phyloP scores from a whole-genome alignment of 1,284 basidiomycete species.

The Apiotrichum akiyoshidainum region DNA sequence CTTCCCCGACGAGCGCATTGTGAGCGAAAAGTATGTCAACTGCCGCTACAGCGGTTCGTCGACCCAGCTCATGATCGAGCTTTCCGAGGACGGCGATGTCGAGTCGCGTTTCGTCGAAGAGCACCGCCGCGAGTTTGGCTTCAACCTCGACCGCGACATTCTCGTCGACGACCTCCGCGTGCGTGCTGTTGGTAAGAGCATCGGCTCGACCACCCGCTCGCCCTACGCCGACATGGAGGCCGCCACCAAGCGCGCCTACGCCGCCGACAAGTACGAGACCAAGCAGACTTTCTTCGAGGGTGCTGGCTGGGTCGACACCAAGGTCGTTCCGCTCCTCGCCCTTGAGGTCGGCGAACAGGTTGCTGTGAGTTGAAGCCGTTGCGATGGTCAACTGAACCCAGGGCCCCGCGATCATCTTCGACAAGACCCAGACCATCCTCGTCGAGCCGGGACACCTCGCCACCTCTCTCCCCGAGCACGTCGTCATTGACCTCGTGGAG shows the following conservation, averaged over 20 bases:
- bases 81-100: conserved; percentile 32
- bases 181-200: conserved; percentile 34
- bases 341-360: conserved; percentile 37
- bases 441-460: conserved; percentile 33
- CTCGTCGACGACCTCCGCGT: conserved; percentile 43
- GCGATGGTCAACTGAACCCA: no score
- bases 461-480: conserved; percentile 33
- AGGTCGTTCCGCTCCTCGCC: conserved; percentile 29
- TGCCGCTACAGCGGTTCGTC: conserved; percentile 39
- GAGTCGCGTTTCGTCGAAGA: conserved; percentile 33
- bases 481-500: conserved; percentile 36
- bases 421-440: conserved; percentile 46
- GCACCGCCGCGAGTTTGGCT: conserved; percentile 44
- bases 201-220: conserved; percentile 26
- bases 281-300: conserved; percentile 41
- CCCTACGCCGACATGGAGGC: conserved; percentile 31
- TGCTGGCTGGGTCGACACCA: conserved; percentile 30
- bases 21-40: conserved; percentile 58
- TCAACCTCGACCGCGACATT: conserved; percentile 38
- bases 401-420: conserved; percentile 43
- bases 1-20: conserved; percentile 69
- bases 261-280: conserved; percentile 8
- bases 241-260: conserved; percentile 14
- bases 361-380: no score
- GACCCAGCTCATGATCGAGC: conserved; percentile 44